Base-by-base conservation (phyloP, 2,329 filamentous ascomycete genomes). In the Trichoderma koningii region DNA sequence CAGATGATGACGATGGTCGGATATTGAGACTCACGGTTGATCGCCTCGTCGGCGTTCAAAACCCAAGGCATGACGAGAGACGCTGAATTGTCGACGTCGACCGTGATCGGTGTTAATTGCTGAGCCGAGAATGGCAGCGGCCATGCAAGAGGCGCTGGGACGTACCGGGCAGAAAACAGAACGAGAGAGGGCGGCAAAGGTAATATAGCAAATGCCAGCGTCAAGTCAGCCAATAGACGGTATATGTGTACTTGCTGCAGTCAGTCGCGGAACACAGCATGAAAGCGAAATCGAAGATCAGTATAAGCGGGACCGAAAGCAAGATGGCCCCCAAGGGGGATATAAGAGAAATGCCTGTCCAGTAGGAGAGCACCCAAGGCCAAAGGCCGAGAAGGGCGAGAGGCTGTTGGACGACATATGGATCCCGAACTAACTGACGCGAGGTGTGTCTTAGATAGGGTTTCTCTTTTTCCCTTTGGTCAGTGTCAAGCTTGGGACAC, bases 1-100 rank as follows among this genome's bases (percentile, higher is more conserved):
- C 79, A 82, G 26, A 85, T 78, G n/a, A 76, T 74, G 26, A 85
- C 74, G 48, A 85, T 84, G 41, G 75, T 76, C 21, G 72, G 77
- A 66, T 80, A 85, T 59, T 84, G 74, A 3, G 83, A 85, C 63
- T 74, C 68, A 21, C 72, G 75, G 52, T 85, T 76, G 26, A 84
- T 74, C 69, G 80, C 79, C 7, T 79, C 74, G 7, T 80, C 74
- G 56, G 80, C 82, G 73, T 84, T 79, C 50, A 79, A 69, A 52
- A 85, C 82, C 82, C 82, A 85, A 64, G 73, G 77, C 82, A 84
- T 84, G 21, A 64, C 68, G 53, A 23, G 41, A 44, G 48, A 17
- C 14, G 59, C 21, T 47, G 21, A 61, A 47, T 10, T 47, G 28
- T 60, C 34, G n/a, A 19, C 48, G 48, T 44, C 53, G n/a, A n/a